These are phyloP conservation scores for Micractinium conductrix DNA, from an alignment of 139 green algal species.

Conservation along the genomic window DNA sequence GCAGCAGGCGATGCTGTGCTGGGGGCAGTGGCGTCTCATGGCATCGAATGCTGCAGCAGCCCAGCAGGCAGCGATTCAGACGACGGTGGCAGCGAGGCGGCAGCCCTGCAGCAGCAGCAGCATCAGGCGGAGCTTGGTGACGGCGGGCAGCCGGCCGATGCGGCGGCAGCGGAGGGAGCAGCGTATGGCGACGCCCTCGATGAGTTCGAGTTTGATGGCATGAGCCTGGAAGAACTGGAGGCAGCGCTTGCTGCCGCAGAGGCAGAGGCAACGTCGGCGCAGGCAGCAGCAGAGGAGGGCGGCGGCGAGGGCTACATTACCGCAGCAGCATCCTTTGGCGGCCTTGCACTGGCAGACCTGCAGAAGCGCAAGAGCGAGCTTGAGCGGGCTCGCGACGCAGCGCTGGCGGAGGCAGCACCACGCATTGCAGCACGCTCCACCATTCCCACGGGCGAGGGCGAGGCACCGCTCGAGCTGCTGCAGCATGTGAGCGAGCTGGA, in stretches of 20 bases:
- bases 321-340: conserved; percentile 24
- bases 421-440: not conserved
- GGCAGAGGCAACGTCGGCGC: not conserved
- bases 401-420: not conserved
- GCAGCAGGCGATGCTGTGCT: not conserved
- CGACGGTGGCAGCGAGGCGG: not conserved
- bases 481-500: conserved; percentile 9
- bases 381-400: not conserved
- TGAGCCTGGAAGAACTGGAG: conserved; percentile 19
- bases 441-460: not conserved
- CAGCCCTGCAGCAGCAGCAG: not conserved
- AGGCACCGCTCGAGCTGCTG: not conserved
- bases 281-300: not conserved
- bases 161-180: not conserved
- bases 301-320: conserved; percentile 18
- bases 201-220: not conserved
- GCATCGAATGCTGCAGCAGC: not conserved
- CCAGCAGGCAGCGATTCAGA: not conserved
- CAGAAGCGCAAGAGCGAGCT: conserved; percentile 7
- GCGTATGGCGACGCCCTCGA: not conserved
- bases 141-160: not conserved
- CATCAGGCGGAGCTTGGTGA: not conserved
- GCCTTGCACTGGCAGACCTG: not conserved
- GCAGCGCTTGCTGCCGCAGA: not conserved
- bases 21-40: not conserved